Evolutionary conservation across 2,329 filamentous ascomycete genomes (phyloP), one percentile per base, ranked within the genome.

Genomic region (Penicillium sp.): DNA sequence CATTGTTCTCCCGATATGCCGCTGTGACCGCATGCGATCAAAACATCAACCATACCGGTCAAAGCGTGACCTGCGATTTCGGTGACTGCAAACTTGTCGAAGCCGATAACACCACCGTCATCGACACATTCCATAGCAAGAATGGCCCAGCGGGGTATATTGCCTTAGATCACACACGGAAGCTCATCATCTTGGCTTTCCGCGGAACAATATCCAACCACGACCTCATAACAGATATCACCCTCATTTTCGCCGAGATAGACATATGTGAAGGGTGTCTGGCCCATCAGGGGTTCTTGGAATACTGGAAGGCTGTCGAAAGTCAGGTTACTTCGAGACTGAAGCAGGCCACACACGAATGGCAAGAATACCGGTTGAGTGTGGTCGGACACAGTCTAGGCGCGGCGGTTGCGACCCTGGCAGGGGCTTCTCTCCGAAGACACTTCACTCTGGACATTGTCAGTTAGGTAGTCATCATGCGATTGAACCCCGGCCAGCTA

Each of bases 361-460:
- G 64, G 33, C 49, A 75, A 0, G 54, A 53, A 25, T 78, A 72
- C 58, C 62, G 67, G 18, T 49, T 79, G 46, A 63, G 76, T 0
- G 59, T 72, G 0, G 73, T 83, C 0, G 86, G 86, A 30, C 85
- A 88, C 72, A 86, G 82, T 9, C 79, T 89, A 3, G 86, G 86
- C 40, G 86, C 75, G 22, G 83, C 83, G 6, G 72, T 88, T 2
- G 82, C 79, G 33, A 81, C 78, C 6, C 64, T 89, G 4, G 84
- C 76, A 0, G 80, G 76, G 0, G 80, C 30, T 16, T 31, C n/a
- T 22, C 38, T 48, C 2, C 45, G 45, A 10, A 30, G 2, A 10
- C 27, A 46, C 1, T 40, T 46, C 18, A 19, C 7, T 18, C 13
- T 39, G 13, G 43, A 46, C 12, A 10, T 40, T 22, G 35, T 46